phyloP scores from a whole-genome alignment of 768 basidiomycete genomes.

The Gelatoporia subvermispora region DNA sequence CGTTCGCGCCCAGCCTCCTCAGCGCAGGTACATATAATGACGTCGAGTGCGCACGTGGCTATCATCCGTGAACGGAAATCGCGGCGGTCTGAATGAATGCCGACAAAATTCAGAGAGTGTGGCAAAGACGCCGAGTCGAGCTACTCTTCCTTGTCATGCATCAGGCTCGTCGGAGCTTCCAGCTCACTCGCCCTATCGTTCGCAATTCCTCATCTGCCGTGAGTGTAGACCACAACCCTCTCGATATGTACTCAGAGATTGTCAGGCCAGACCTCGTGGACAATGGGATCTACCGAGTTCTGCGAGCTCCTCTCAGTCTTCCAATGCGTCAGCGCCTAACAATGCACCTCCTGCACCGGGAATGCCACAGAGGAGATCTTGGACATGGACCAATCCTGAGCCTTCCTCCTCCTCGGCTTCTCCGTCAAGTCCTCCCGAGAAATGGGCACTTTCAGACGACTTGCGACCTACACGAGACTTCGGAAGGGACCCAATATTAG shows the following conservation, averaged over 20 bases:
- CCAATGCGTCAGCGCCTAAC: background rate
- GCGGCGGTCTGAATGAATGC: too few relatives aligned
- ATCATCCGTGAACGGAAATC: too few relatives aligned
- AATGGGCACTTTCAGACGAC: too few relatives aligned
- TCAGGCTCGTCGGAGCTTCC: conserved; percentile 16
- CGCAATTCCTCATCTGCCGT: conserved; percentile 17
- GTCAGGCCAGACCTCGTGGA: conserved; percentile 8
- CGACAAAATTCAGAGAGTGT: too few relatives aligned
- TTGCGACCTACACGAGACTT: background rate
- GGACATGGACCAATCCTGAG: background rate
- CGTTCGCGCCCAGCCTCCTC: too few relatives aligned
- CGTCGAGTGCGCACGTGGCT: too few relatives aligned
- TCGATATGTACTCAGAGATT: background rate
- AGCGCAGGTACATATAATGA: too few relatives aligned
- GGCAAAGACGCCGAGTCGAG: too few relatives aligned
- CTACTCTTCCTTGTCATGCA: conserved; percentile 10
- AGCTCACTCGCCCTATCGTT: conserved; percentile 9
- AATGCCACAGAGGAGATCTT: conserved; percentile 1
- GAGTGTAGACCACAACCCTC: background rate
- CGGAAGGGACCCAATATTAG: background rate
- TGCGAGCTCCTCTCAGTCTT: too few relatives aligned
- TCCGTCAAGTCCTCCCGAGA: background rate
- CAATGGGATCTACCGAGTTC: conserved; percentile 5
- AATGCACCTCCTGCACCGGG: background rate
- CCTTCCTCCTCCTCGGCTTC: background rate